A percentile compares a stretch with the other conserved stretches of the same genome.
These are phyloP conservation scores for Pythium brachiatum DNA, from an alignment of 352 stramenopile species.

Conservation along the genomic window DNA sequence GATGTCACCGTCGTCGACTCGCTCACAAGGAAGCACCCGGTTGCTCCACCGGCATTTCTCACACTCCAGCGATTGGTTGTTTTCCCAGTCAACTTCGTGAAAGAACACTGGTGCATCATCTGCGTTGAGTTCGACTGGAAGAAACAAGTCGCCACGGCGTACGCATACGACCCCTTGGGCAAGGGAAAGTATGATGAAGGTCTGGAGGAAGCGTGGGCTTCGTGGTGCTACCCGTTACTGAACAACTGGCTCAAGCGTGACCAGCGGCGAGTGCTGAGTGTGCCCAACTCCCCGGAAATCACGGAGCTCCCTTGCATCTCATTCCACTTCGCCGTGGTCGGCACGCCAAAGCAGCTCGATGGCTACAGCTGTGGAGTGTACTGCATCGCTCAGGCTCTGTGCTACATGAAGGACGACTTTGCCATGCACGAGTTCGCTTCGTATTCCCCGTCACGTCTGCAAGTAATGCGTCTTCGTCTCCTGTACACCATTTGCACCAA, in stretches of 20 bases:
- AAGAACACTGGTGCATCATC: not conserved
- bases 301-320: not conserved
- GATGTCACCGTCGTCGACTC: not conserved
- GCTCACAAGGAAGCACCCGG: not conserved
- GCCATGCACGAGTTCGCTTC: not conserved
- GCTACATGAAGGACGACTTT: not conserved
- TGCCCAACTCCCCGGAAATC: not conserved
- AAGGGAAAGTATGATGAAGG: not conserved
- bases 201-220: not conserved
- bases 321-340: not conserved
- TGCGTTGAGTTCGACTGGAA: not conserved
- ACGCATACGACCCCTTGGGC: not conserved
- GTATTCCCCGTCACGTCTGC: not conserved
- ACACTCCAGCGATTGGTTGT: not conserved
- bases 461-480: conserved; percentile 3
- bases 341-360: not conserved
- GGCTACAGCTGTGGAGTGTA: not conserved
- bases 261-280: not conserved
- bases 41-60: not conserved
- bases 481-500: conserved; percentile 3
- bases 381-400: conserved; percentile 2
- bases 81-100: conserved; percentile 2
- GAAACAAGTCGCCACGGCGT: not conserved
- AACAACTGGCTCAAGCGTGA: not conserved
- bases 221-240: not conserved